Conservation (phyloP, 768 basidiomycete genomes). For the Dioszegia crocea region DNA sequence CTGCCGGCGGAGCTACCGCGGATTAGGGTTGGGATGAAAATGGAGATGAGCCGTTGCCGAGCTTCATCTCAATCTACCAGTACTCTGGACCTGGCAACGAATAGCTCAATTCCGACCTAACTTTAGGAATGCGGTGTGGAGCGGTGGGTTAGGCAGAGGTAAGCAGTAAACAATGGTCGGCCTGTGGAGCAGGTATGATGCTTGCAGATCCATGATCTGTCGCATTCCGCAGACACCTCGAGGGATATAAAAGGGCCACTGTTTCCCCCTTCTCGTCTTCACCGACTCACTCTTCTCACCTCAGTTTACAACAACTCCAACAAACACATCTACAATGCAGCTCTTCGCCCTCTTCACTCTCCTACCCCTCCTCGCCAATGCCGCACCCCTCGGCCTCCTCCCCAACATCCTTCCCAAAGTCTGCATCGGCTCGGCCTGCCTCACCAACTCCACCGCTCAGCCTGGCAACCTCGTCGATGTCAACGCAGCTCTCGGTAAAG, state of each 20-base stretch:
- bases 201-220: too few relatives aligned
- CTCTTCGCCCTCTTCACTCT: constrained; percentile 1
- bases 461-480: not conserved
- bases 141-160: too few relatives aligned
- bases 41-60: too few relatives aligned
- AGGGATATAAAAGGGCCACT: not conserved
- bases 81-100: too few relatives aligned
- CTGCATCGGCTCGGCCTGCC: not conserved
- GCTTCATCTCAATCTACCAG: too few relatives aligned
- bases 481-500: not conserved
- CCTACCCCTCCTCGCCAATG: not conserved
- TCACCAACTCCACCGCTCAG: not conserved
- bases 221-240: too few relatives aligned
- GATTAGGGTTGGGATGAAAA: too few relatives aligned
- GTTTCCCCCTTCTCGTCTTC: not conserved
- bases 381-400: not conserved
- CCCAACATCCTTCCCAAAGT: not conserved
- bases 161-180: too few relatives aligned
- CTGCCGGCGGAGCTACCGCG: too few relatives aligned
- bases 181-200: too few relatives aligned
- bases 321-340: not conserved
- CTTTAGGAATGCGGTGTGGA: too few relatives aligned
- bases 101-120: too few relatives aligned
- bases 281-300: constrained; percentile 1
- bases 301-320: not conserved